phyloP scores from a whole-genome alignment of 2,329 filamentous ascomycete species.

The Ophiocordyceps polyrhachis-furcata region DNA sequence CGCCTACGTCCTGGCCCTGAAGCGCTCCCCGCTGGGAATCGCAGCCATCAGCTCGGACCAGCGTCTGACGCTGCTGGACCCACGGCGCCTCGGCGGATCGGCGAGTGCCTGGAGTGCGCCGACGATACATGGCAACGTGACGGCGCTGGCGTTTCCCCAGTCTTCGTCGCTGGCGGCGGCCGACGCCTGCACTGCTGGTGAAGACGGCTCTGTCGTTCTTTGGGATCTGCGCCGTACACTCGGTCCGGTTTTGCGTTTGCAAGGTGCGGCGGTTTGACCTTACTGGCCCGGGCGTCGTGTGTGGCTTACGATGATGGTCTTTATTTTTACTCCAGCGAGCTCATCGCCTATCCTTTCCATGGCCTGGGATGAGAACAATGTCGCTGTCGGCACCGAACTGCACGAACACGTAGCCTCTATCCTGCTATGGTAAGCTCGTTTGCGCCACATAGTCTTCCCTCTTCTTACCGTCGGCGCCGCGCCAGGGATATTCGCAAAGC shows the following conservation, averaged over 20 bases:
- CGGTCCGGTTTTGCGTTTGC: conserved; percentile 24
- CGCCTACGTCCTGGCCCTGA: conserved; percentile 40
- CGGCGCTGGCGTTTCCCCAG: conserved; percentile 39
- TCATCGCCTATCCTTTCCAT: conserved; percentile 42
- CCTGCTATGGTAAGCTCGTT: conserved; percentile 31
- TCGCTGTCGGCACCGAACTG: conserved; percentile 59
- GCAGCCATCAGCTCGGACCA: conserved; percentile 53
- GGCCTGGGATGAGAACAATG: conserved; percentile 35
- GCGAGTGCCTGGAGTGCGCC: conserved; percentile 27
- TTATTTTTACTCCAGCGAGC: conserved; percentile 5
- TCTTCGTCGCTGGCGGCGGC: not conserved
- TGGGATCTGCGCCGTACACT: conserved; percentile 35
- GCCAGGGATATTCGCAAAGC: conserved; percentile 39
- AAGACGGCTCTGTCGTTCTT: conserved; percentile 47
- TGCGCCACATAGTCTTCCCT: not conserved
- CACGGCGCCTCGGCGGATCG: conserved; percentile 31
- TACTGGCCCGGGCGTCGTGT: not conserved
- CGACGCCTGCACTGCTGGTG: conserved; percentile 47
- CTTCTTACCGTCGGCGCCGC: conserved; percentile 7
- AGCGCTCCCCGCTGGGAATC: conserved; percentile 30
- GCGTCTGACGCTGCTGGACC: conserved; percentile 46
- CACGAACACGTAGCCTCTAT: conserved; percentile 43
- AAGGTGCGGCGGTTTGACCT: conserved; percentile 14
- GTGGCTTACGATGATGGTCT: not conserved
- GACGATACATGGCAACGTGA: conserved; percentile 43